Evolutionary conservation across 2,329 filamentous ascomycete genomes (phyloP).

Genomic region (Pseudogymnoascus sp.): DNA sequence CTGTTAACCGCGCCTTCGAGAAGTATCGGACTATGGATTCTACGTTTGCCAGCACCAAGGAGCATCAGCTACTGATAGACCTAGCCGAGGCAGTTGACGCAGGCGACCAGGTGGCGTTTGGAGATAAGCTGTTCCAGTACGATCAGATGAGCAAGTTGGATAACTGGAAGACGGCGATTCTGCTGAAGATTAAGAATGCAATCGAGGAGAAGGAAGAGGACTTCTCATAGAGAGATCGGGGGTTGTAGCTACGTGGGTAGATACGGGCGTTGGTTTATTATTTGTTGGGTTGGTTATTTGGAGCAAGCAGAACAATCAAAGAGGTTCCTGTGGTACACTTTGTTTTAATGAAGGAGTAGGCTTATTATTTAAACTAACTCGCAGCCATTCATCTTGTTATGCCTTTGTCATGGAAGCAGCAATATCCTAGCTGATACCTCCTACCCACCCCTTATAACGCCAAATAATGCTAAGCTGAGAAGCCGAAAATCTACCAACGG

Average conservation of each 20-base stretch:
- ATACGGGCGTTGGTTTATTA: neutral
- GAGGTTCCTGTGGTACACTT: neutral
- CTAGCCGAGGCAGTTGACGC: constrained; percentile 67
- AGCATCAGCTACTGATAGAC: constrained; percentile 74
- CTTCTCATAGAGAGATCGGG: constrained; percentile 49
- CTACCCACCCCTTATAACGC: neutral
- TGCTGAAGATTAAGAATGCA: constrained; percentile 74
- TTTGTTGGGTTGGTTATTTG: constrained; percentile 27
- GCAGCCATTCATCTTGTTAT: constrained; percentile 2
- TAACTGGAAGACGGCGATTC: constrained; percentile 89
- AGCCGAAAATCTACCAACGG: neutral
- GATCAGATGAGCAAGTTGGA: constrained; percentile 91
- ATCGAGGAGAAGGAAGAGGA: constrained; percentile 68
- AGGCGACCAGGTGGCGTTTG: constrained; percentile 74
- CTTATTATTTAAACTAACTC: constrained; percentile 8
- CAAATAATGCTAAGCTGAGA: constrained; percentile 7
- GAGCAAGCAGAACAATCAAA: constrained; percentile 6
- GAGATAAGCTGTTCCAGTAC: constrained; percentile 80
- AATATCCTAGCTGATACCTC: neutral
- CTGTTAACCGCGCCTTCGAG: constrained; percentile 70
- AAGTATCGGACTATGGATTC: constrained; percentile 75
- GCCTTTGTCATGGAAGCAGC: neutral
- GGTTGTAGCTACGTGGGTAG: neutral
- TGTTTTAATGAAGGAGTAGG: constrained; percentile 3
- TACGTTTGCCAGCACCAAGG: constrained; percentile 67